A percentile compares a stretch with the other conserved stretches of the same genome.
phyloP scores from a whole-genome alignment of 257 asterid genomes.

The Solanum pennellii region DNA sequence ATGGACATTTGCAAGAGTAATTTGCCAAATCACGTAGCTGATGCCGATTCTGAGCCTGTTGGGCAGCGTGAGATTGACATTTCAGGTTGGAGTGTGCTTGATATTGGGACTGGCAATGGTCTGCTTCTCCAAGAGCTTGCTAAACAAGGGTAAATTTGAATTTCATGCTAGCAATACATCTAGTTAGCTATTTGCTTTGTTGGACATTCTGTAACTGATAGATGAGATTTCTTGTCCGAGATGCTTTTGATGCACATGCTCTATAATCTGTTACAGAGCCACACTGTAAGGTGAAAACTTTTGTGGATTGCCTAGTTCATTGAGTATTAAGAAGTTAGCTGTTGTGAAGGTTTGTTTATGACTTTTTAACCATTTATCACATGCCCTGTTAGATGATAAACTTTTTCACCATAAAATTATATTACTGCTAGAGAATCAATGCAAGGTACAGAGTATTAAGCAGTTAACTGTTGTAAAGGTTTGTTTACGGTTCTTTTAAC shows the following conservation, averaged over 20 bases:
- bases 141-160: slow-evolving; percentile 65
- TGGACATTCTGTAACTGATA: not conserved
- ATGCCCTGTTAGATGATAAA: not conserved
- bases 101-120: slow-evolving; percentile 97
- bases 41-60: slow-evolving; percentile 30
- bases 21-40: slow-evolving; percentile 48
- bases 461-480: not conserved
- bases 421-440: not conserved
- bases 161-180: not conserved
- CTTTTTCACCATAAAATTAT: not conserved
- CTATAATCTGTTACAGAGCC: not conserved
- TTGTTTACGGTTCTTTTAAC: not conserved
- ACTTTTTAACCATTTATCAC: not conserved
- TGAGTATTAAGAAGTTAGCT: not conserved
- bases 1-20: slow-evolving; percentile 53
- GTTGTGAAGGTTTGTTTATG: not conserved
- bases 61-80: slow-evolving; percentile 49
- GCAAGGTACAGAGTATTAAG: not conserved
- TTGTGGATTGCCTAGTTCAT: not conserved
- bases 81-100: slow-evolving; percentile 80
- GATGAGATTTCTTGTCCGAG: not conserved
- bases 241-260: not conserved
- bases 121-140: slow-evolving; percentile 92
- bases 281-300: not conserved
- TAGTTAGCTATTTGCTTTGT: not conserved